phyloP scores from a whole-genome alignment of 495 filamentous ascomycete species.

The Podospora appendiculata region DNA sequence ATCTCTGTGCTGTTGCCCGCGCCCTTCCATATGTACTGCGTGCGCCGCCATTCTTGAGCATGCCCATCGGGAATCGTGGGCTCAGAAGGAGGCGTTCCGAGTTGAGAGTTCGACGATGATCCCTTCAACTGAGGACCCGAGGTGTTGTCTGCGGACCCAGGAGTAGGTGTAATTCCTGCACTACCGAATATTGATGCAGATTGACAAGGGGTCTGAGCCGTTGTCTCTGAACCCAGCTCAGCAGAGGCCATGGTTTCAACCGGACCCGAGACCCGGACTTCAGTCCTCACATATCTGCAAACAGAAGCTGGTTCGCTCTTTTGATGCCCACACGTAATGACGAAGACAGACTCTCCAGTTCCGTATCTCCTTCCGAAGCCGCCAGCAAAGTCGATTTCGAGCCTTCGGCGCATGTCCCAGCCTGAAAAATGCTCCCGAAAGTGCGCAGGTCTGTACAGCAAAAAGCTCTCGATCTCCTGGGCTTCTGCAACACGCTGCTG shows the following conservation, averaged over 20 bases:
- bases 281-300: slow-evolving; percentile 20
- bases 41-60: slow-evolving; percentile 30
- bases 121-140: background rate
- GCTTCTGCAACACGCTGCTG: slow-evolving; percentile 69
- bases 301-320: slow-evolving; percentile 37
- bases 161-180: background rate
- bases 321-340: slow-evolving; percentile 62
- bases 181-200: slow-evolving; percentile 16
- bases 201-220: no score
- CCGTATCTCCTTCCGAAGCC: slow-evolving; percentile 54
- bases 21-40: slow-evolving; percentile 23
- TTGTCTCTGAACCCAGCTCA: background rate
- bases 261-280: background rate
- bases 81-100: background rate
- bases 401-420: slow-evolving; percentile 85
- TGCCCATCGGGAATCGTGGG: background rate
- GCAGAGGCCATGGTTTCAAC: slow-evolving; percentile 4
- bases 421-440: slow-evolving; percentile 73
- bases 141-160: background rate
- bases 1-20: slow-evolving; percentile 34
- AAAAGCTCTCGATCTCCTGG: slow-evolving; percentile 69
- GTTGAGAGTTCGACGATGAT: background rate
- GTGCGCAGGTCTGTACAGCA: slow-evolving; percentile 64
- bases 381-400: slow-evolving; percentile 85
- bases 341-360: slow-evolving; percentile 66